phyloP scores from a whole-genome alignment of 139 green algal species.

The Chlamydomonas sphaeroides region DNA sequence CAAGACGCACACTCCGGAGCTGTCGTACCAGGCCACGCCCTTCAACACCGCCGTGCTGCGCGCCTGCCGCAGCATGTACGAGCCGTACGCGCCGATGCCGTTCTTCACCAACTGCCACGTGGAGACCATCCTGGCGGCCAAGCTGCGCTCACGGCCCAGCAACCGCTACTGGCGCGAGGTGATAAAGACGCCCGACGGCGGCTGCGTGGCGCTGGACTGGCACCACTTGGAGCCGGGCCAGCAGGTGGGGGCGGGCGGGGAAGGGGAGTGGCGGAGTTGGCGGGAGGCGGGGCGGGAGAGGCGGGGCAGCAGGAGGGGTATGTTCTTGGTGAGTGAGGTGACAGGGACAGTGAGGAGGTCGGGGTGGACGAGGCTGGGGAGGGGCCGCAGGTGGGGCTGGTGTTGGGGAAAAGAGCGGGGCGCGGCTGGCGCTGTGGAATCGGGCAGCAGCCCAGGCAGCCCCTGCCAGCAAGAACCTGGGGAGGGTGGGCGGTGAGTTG shows the following conservation, averaged over 20 bases:
- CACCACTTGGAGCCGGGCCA: constrained; percentile 56
- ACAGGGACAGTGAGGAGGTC: too few species aligned
- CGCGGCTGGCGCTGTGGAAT: too few species aligned
- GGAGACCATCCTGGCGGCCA: constrained; percentile 92
- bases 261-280: too few species aligned
- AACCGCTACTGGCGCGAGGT: constrained; percentile 81
- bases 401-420: too few species aligned
- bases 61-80: constrained; percentile 22
- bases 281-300: too few species aligned
- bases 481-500: too few species aligned
- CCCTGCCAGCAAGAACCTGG: too few species aligned
- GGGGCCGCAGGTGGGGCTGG: too few species aligned
- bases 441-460: too few species aligned
- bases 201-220: constrained; percentile 88
- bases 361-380: too few species aligned
- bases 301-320: background rate
- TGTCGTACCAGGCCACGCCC: constrained; percentile 19
- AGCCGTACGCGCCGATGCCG: constrained; percentile 7
- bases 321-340: too few species aligned
- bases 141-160: constrained; percentile 64
- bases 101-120: constrained; percentile 66
- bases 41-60: constrained; percentile 23
- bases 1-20: constrained; percentile 6
- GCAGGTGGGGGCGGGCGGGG: constrained; percentile 28
- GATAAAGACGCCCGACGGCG: constrained; percentile 82